Evolutionary conservation across 2,329 filamentous ascomycete species (phyloP).

Genomic region (Chaetomium sp.): DNA sequence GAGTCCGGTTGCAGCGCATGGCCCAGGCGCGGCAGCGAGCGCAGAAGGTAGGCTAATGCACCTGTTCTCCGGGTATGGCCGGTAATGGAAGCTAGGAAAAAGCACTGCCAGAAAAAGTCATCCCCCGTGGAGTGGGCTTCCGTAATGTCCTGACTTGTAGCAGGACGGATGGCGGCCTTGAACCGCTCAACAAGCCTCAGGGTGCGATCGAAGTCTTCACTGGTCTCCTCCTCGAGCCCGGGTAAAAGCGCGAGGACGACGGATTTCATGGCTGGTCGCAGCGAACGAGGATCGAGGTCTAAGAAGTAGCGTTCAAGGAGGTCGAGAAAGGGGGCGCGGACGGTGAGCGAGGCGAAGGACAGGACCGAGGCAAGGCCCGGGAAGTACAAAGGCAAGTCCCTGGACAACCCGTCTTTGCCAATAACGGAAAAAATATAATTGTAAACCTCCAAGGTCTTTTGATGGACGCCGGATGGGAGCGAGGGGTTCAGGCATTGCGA

Average conservation of each 20-base stretch:
- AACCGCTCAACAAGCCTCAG: slow-evolving; percentile 76
- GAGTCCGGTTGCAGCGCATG: slow-evolving; percentile 41
- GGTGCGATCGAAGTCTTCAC: slow-evolving; percentile 93
- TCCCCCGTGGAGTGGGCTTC: slow-evolving; percentile 64
- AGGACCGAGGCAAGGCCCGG: slow-evolving; percentile 87
- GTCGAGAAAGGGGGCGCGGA: slow-evolving; percentile 81
- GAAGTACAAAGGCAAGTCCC: slow-evolving; percentile 83
- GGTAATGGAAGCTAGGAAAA: slow-evolving; percentile 91
- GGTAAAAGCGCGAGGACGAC: slow-evolving; percentile 87
- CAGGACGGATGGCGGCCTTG: slow-evolving; percentile 65
- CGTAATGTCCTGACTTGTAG: slow-evolving; percentile 53
- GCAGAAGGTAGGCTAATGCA: slow-evolving; percentile 81
- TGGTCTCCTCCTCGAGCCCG: slow-evolving; percentile 92
- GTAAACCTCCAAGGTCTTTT: slow-evolving; percentile 95
- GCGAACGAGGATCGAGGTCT: slow-evolving; percentile 65
- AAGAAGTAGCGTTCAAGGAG: slow-evolving; percentile 82
- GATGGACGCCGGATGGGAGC: slow-evolving; percentile 92
- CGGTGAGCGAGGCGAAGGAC: slow-evolving; percentile 91
- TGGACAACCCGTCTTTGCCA: slow-evolving; percentile 75
- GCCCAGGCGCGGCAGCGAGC: slow-evolving; percentile 74
- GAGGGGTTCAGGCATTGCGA: slow-evolving; percentile 94
- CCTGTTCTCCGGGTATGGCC: slow-evolving; percentile 82
- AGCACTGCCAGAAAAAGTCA: slow-evolving; percentile 97
- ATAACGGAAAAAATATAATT: slow-evolving; percentile 85
- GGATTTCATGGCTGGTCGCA: slow-evolving; percentile 87